These are phyloP conservation scores for Tetraselmis chui DNA, from an alignment of 139 green algal species.

Conservation along the genomic window DNA sequence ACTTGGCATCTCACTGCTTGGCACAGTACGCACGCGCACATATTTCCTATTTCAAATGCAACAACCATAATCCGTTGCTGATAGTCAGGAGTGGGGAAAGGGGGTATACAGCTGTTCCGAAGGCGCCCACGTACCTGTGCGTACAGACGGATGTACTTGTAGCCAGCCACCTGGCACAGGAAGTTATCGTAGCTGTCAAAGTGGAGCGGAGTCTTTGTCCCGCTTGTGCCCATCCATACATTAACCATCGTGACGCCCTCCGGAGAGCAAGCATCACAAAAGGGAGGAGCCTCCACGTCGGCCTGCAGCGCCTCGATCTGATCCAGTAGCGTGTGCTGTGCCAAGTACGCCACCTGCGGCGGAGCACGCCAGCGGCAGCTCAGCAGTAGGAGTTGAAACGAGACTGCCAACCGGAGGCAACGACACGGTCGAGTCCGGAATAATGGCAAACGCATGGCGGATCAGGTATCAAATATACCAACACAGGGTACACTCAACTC, in stretches of 20 bases:
- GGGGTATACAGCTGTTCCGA: too few species aligned
- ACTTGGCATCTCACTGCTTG: too few species aligned
- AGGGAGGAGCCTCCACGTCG: slow-evolving; percentile 12
- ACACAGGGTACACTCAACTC: neutral
- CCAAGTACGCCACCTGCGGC: slow-evolving; percentile 24
- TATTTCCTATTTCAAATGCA: neutral
- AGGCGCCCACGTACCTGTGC: slow-evolving; percentile 17
- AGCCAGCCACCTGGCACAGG: slow-evolving; percentile 18
- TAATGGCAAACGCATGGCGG: too few species aligned
- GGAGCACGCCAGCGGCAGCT: too few species aligned
- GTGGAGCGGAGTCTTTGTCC: slow-evolving; percentile 29
- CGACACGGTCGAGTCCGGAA: too few species aligned
- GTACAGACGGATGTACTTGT: slow-evolving; percentile 29
- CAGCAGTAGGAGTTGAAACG: too few species aligned
- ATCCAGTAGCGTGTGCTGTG: slow-evolving; percentile 26
- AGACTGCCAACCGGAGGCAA: too few species aligned
- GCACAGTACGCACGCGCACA: neutral
- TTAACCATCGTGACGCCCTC: slow-evolving; percentile 8
- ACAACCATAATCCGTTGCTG: too few species aligned
- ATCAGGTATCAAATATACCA: too few species aligned
- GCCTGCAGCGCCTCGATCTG: slow-evolving; percentile 11
- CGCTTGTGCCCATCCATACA: slow-evolving; percentile 23
- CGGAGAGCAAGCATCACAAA: neutral
- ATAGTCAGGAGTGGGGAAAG: too few species aligned
- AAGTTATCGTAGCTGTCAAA: slow-evolving; percentile 34